Evolutionary conservation across 73 alveolate genomes (phyloP).

Genomic region (Tetrahymena malaccensis): DNA sequence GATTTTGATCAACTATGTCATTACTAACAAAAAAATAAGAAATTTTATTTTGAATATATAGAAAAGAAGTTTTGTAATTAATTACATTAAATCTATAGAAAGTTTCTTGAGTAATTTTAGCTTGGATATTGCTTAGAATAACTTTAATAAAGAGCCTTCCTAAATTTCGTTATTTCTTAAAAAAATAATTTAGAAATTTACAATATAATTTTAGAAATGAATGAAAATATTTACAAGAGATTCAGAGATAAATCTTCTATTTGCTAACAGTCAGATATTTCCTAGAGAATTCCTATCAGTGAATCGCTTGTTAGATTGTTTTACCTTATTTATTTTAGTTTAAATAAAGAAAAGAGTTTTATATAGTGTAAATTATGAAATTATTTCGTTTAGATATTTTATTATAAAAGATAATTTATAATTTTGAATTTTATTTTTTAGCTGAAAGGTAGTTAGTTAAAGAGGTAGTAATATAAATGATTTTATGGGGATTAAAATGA

Average conservation of each 20-base stretch:
- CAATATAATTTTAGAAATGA: not conserved
- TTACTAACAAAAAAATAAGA: not conserved
- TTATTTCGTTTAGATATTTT: too few relatives aligned
- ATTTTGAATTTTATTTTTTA: too few relatives aligned
- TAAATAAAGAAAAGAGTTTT: too few relatives aligned
- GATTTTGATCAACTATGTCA: too few relatives aligned
- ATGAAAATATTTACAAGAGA: not conserved
- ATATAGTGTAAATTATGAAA: too few relatives aligned
- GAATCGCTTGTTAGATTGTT: not conserved
- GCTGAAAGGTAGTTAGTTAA: too few relatives aligned
- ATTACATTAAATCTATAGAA: not conserved
- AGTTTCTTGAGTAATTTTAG: not conserved
- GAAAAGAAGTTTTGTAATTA: too few relatives aligned
- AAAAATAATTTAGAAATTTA: not conserved
- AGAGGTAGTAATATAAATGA: too few relatives aligned
- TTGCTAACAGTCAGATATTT: not conserved
- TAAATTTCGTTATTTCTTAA: not conserved
- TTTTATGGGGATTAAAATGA: too few relatives aligned
- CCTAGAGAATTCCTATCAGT: not conserved
- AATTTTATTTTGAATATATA: too few relatives aligned
- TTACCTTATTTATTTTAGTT: not conserved
- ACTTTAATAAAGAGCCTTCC: not conserved
- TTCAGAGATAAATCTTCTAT: not conserved
- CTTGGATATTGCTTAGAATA: not conserved
- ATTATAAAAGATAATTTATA: too few relatives aligned